phyloP scores from a whole-genome alignment of 257 asterid genomes.

The Gentiana straminea region DNA sequence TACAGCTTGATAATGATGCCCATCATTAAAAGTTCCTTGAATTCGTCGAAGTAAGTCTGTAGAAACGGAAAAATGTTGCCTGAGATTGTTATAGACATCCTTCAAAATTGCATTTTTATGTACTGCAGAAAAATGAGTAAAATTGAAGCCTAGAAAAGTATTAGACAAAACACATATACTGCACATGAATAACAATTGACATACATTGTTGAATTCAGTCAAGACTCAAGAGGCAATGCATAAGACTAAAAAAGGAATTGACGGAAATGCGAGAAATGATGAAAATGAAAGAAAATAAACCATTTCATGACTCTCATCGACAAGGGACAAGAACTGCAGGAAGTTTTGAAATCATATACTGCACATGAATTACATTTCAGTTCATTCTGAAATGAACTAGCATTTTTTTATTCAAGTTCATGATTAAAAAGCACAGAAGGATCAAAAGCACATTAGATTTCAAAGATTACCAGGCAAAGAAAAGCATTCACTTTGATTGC shows the following conservation, averaged over 20 bases:
- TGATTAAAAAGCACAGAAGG: conserved; percentile 26
- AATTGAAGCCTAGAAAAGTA: too few relatives aligned
- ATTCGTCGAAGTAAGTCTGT: too few relatives aligned
- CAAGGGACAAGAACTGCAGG: conserved; percentile 5
- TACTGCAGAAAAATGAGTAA: too few relatives aligned
- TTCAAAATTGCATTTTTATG: too few relatives aligned
- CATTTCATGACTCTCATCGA: conserved; percentile 1
- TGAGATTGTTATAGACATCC: too few relatives aligned
- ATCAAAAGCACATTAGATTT: conserved; percentile 11
- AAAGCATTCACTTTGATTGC: conserved; percentile 17
- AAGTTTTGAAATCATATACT: conserved; percentile 23
- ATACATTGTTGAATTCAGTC: conserved; percentile 10
- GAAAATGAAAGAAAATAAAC: conserved; percentile 1
- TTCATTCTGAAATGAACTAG: conserved; percentile 18
- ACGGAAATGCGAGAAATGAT: not conserved
- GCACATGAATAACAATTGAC: not conserved
- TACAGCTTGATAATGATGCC: too few relatives aligned
- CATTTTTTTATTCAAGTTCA: conserved; percentile 17
- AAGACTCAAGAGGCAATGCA: conserved; percentile 3
- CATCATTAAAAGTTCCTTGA: too few relatives aligned
- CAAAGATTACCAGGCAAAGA: conserved; percentile 16
- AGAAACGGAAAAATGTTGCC: too few relatives aligned
- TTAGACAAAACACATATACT: too few relatives aligned
- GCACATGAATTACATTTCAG: conserved; percentile 12
- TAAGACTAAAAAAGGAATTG: not conserved